A percentile compares a stretch with the other conserved stretches of the same genome.
phyloP scores from a whole-genome alignment of 225 moss, liverwort and hornwort genomes.

The Bryum argenteum region DNA sequence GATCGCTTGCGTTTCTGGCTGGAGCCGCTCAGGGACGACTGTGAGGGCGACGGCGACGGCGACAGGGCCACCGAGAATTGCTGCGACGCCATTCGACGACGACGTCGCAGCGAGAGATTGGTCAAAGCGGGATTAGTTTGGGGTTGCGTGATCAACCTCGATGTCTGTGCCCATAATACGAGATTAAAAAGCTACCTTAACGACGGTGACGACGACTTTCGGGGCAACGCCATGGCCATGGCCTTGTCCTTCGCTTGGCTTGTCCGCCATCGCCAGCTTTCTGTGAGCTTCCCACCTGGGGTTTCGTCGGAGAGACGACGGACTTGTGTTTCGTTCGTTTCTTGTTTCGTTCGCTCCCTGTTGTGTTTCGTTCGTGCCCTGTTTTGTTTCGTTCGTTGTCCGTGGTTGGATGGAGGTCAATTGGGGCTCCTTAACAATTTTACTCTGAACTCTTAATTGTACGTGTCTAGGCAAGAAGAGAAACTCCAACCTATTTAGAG shows the following conservation, averaged over 20 bases:
- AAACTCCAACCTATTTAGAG: too few relatives aligned
- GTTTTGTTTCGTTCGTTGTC: neutral
- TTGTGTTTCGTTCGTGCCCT: neutral
- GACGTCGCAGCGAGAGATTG: slow-evolving; percentile 20
- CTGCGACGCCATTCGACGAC: slow-evolving; percentile 46
- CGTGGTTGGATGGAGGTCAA: too few relatives aligned
- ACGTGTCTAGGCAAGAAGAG: too few relatives aligned
- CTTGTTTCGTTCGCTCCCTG: neutral
- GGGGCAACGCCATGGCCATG: slow-evolving; percentile 21
- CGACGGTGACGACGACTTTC: slow-evolving; percentile 3
- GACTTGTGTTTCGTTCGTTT: neutral
- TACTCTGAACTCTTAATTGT: too few relatives aligned
- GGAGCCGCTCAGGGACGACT: slow-evolving; percentile 62
- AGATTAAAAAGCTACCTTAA: slow-evolving; percentile 12
- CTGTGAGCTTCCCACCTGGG: neutral
- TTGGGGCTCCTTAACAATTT: too few relatives aligned
- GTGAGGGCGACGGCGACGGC: slow-evolving; percentile 61
- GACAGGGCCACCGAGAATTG: slow-evolving; percentile 51
- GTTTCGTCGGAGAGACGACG: slow-evolving; percentile 4
- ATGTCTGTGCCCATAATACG: neutral
- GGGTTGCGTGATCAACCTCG: slow-evolving; percentile 13
- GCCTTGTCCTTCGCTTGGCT: slow-evolving; percentile 8
- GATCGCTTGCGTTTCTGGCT: slow-evolving; percentile 70
- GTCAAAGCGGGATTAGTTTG: neutral
- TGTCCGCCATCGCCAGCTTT: slow-evolving; percentile 19